These are phyloP conservation scores for Fusarium algeriense DNA, from an alignment of 2,329 filamentous ascomycete genomes.

Conservation along the genomic window DNA sequence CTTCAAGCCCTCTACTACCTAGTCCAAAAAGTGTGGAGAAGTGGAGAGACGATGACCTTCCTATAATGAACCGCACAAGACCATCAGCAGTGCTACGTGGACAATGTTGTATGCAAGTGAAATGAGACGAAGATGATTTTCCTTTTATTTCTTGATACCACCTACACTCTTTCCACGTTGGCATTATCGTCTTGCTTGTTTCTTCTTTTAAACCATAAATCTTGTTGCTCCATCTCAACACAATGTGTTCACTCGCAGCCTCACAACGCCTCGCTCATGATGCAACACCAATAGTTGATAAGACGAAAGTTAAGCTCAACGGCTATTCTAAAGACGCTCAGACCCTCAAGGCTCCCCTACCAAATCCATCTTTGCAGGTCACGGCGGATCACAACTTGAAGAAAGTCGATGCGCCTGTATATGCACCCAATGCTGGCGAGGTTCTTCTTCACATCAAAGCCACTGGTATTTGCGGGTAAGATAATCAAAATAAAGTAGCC, in stretches of 20 bases:
- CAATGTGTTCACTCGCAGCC: constrained; percentile 40
- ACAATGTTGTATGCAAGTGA: background rate
- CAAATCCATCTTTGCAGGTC: constrained; percentile 55
- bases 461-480: constrained; percentile 73
- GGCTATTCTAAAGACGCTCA: constrained; percentile 10
- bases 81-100: background rate
- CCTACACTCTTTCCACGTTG: background rate
- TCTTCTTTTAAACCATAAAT: background rate
- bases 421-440: constrained; percentile 65
- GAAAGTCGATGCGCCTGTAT: constrained; percentile 67
- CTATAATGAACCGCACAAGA: background rate
- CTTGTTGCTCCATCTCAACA: background rate
- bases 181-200: background rate
- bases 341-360: constrained; percentile 47
- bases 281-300: constrained; percentile 14
- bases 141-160: background rate
- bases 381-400: constrained; percentile 72
- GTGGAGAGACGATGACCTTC: background rate
- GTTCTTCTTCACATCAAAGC: constrained; percentile 72
- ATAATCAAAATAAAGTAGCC: constrained; percentile 7
- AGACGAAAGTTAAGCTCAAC: constrained; percentile 37
- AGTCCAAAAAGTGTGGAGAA: background rate
- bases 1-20: constrained; percentile 4
- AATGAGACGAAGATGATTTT: background rate
- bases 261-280: constrained; percentile 31